These are phyloP conservation scores for Chaetomium tenue DNA, from an alignment of 495 filamentous ascomycete genomes.

Conservation along the genomic window DNA sequence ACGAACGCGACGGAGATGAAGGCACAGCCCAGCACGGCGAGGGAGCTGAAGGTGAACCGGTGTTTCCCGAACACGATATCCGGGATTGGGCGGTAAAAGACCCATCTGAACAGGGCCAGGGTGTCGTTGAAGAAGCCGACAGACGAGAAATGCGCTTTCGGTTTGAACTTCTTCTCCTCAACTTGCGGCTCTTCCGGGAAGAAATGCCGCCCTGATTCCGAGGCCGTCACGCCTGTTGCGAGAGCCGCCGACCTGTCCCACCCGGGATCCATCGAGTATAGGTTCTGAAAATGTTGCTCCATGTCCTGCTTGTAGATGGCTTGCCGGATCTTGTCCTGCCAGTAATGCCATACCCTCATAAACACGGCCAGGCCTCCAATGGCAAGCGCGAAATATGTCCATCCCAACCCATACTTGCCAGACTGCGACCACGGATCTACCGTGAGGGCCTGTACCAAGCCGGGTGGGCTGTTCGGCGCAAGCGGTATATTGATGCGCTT, in stretches of 20 bases:
- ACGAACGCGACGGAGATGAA: constrained; percentile 65
- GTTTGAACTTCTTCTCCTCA: constrained; percentile 53
- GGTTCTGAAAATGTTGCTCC: constrained; percentile 52
- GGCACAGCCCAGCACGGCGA: constrained; percentile 65
- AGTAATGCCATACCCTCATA: constrained; percentile 75
- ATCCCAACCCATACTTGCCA: constrained; percentile 85
- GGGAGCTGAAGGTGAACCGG: constrained; percentile 71
- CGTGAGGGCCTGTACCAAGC: constrained; percentile 68
- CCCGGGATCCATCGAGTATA: constrained; percentile 56
- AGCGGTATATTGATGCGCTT: constrained; percentile 75
- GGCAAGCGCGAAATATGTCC: constrained; percentile 80
- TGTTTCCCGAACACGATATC: constrained; percentile 59
- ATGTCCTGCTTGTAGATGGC: constrained; percentile 76
- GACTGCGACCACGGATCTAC: constrained; percentile 75
- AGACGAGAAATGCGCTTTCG: constrained; percentile 67
- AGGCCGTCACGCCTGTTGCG: constrained; percentile 59
- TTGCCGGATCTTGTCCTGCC: constrained; percentile 83
- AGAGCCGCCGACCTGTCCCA: constrained; percentile 67
- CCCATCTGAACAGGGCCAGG: constrained; percentile 73
- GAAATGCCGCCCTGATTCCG: constrained; percentile 58
- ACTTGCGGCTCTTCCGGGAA: constrained; percentile 57
- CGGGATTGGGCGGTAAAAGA: constrained; percentile 83
- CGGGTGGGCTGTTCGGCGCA: constrained; percentile 65
- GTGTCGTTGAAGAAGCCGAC: constrained; percentile 69
- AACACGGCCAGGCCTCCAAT: constrained; percentile 61